Evolutionary conservation across 495 filamentous ascomycete genomes (phyloP).

Genomic region (Chaetomidium leptoderma): DNA sequence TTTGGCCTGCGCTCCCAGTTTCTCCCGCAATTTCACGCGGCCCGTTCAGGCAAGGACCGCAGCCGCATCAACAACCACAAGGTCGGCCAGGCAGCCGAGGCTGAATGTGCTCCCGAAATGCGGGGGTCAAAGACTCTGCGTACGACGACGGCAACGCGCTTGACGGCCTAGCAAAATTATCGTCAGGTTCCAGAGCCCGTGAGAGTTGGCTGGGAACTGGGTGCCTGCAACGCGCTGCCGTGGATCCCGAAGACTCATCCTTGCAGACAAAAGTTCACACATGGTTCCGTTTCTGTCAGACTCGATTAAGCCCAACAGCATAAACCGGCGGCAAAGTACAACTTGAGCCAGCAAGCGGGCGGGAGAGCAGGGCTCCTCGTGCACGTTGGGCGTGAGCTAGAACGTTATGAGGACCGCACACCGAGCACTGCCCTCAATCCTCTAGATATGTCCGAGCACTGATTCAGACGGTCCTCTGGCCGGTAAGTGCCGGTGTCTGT

Average conservation of each 20-base stretch:
- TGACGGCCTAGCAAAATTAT: background rate
- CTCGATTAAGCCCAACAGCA: background rate
- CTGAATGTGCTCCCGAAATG: background rate
- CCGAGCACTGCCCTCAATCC: background rate
- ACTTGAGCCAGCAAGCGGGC: too few relatives aligned
- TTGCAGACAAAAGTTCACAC: background rate
- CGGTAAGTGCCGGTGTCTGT: too few relatives aligned
- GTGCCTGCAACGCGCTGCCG: constrained; percentile 1
- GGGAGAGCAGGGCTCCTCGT: background rate
- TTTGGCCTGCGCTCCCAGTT: background rate
- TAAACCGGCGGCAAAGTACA: background rate
- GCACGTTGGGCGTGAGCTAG: background rate
- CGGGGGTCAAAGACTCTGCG: background rate
- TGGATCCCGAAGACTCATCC: background rate
- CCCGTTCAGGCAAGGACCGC: background rate
- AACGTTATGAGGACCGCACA: background rate
- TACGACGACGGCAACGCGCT: background rate
- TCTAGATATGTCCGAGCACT: background rate
- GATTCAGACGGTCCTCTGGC: too few relatives aligned
- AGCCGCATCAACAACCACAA: background rate
- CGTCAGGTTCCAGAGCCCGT: background rate
- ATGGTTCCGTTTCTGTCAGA: background rate
- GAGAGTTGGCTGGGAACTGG: background rate
- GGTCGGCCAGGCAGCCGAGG: constrained; percentile 13
- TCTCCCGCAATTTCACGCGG: background rate